These are phyloP conservation scores for Rhizopogon sp. DNA, from an alignment of 768 basidiomycete genomes.

Conservation along the genomic window DNA sequence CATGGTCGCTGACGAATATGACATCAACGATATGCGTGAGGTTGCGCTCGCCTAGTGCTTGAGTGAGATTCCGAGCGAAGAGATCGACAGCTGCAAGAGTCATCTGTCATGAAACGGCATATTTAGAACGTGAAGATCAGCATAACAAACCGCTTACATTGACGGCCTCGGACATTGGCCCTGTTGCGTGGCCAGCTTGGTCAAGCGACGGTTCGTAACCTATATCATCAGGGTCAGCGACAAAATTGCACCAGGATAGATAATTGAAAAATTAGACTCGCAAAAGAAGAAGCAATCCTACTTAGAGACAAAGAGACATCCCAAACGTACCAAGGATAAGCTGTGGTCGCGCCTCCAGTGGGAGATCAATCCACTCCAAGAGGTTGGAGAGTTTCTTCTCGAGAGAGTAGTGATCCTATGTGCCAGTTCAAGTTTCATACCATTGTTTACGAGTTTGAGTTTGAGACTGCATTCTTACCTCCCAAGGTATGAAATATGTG, in stretches of 20 bases:
- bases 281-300: background rate
- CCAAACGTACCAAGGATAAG: constrained; percentile 58
- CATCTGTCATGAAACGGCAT: constrained; percentile 31
- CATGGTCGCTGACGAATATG: constrained; percentile 86
- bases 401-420: constrained; percentile 56
- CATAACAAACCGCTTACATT: constrained; percentile 58
- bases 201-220: constrained; percentile 84
- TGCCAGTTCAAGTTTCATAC: background rate
- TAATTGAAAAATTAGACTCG: constrained; percentile 1
- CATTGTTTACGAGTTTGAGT: background rate
- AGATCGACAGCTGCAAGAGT: constrained; percentile 65
- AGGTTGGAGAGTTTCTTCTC: constrained; percentile 73
- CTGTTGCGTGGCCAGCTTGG: constrained; percentile 74
- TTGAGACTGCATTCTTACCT: constrained; percentile 33
- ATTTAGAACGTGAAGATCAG: background rate
- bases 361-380: constrained; percentile 78
- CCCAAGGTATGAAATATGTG: constrained; percentile 79
- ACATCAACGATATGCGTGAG: constrained; percentile 81
- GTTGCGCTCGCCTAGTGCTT: constrained; percentile 61
- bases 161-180: constrained; percentile 63
- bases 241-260: background rate
- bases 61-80: constrained; percentile 69
- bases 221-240: constrained; percentile 18
- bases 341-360: constrained; percentile 64
- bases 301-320: background rate